Conservation (phyloP, 441 rosid species). For the Euphorbia corollata region DNA sequence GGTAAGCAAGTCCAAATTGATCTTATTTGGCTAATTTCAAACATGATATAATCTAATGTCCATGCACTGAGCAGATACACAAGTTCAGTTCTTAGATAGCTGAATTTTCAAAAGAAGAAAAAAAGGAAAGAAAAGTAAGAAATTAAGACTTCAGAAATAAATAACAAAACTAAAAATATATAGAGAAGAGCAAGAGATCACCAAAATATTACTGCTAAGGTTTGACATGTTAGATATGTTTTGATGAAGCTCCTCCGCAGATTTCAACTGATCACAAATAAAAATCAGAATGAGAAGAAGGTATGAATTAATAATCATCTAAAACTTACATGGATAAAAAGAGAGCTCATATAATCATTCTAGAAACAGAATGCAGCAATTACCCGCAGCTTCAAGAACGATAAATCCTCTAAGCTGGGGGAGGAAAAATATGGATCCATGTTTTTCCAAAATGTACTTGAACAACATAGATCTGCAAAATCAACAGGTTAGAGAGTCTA, state of each 20-base stretch:
- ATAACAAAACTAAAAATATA: too few species aligned
- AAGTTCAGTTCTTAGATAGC: not conserved
- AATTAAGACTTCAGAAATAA: not conserved
- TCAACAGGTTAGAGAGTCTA: not conserved
- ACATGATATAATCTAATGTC: not conserved
- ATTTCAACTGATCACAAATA: conserved; percentile 30
- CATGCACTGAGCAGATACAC: not conserved
- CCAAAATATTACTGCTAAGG: conserved; percentile 19
- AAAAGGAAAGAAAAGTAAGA: not conserved
- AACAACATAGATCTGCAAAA: conserved; percentile 42
- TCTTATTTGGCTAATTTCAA: not conserved
- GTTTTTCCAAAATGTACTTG: conserved; percentile 48
- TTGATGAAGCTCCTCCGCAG: conserved; percentile 25
- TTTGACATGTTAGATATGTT: conserved; percentile 22
- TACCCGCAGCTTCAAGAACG: conserved; percentile 47
- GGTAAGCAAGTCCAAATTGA: not conserved
- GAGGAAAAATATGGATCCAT: conserved; percentile 38
- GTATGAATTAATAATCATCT: not conserved
- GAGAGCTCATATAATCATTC: conserved; percentile 13
- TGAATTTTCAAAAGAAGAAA: not conserved
- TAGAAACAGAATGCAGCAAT: conserved; percentile 14
- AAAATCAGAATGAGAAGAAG: conserved; percentile 4
- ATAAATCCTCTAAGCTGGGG: conserved; percentile 31
- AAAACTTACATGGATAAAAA: conserved; percentile 3
- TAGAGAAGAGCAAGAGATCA: conserved; percentile 10